Evolutionary conservation across 352 stramenopile species (phyloP), one percentile per base, ranked within the genome.

Genomic region (Phytophthora pluvialis): DNA sequence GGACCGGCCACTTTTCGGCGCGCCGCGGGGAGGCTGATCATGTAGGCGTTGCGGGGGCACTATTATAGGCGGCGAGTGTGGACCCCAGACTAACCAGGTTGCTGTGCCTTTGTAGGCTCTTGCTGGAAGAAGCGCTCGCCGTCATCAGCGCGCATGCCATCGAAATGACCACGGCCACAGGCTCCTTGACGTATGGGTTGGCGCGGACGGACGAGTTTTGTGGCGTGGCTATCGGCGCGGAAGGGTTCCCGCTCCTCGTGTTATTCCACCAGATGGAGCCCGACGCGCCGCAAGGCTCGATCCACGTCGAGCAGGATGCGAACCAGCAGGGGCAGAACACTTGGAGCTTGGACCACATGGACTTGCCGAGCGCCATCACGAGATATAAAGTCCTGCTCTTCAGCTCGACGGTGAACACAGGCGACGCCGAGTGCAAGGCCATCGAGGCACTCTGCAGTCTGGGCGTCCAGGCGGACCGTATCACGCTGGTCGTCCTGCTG

Each of bases 111-210:
- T 44, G 25, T 25, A 85, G 77, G 62, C 49, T 88, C 2, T 59
- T 90, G 12, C 43, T 90, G 10, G 79, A 90, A 51, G 79, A 88
- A 50, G 77, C 75, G 3, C 36, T 87, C n/a, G 67, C 68, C 6
- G 61, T 59, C 3, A 43, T 77, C 4, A 52, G 57, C 7, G 67
- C 68, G 3, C 53, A 70, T 15, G 11, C 49, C 8, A 62, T 79
- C 25, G 44, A 83, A 25, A 48, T 88, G 12, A 62, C 36, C 0
- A 81, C 70, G 21, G 35, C 61, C 0, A 68, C 54, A 1, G 78
- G 78, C 1, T 28, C 70, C 31, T 42, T 38, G 10, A 67, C 70
- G 25, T 32, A 59, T 3, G 80, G 80, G 0, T 48, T 77, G 3
- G 50, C 64, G 42, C 55, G 46, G 5, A 62, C 47, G 3, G 49